Evolutionary conservation across 2,329 filamentous ascomycete genomes (phyloP).

Genomic region (Boeremia exigua): DNA sequence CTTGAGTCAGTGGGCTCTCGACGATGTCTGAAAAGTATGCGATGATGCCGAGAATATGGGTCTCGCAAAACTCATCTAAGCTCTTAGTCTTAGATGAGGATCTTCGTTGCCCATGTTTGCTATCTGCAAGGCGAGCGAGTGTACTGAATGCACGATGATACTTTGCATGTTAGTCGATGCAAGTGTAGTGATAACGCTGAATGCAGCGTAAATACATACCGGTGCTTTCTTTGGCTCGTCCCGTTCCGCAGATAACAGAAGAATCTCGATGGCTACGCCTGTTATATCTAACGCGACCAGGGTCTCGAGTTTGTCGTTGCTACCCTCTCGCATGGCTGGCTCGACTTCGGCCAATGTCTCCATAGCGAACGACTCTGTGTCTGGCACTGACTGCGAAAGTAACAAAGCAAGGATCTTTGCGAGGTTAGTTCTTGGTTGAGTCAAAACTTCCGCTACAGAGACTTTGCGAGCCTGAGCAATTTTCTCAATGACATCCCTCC

Average conservation of each 20-base stretch:
- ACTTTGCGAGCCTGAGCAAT: constrained; percentile 73
- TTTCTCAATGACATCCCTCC: constrained; percentile 77
- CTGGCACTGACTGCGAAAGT: constrained; percentile 65
- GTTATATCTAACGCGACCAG: constrained; percentile 78
- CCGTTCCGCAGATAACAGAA: constrained; percentile 79
- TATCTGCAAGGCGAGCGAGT: constrained; percentile 55
- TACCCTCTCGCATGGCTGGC: constrained; percentile 67
- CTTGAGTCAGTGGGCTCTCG: constrained; percentile 64
- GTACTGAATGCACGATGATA: constrained; percentile 58
- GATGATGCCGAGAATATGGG: constrained; percentile 85
- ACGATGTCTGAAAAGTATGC: constrained; percentile 79
- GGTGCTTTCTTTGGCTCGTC: constrained; percentile 58
- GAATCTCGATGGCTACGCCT: constrained; percentile 76
- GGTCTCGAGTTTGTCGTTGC: constrained; percentile 66
- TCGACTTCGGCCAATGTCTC: constrained; percentile 72
- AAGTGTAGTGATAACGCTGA: background rate
- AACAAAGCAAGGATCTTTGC: constrained; percentile 65
- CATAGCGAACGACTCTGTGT: constrained; percentile 72
- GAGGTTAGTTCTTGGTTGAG: constrained; percentile 62
- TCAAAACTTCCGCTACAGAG: constrained; percentile 65
- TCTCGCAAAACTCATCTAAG: constrained; percentile 77
- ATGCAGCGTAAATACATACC: constrained; percentile 54
- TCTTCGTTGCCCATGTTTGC: constrained; percentile 54
- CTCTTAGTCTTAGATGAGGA: constrained; percentile 60
- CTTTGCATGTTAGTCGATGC: constrained; percentile 24